Conservation (phyloP, 129 eudicot genomes). For the Daucus carota region DH1_v3.0 NC_030389.2:6765001-6765500, state of each 20-base stretch:
- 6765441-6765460: conserved; percentile 21
- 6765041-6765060: conserved; percentile 25
- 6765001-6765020: conserved; percentile 54
- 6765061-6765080: conserved; percentile 43
- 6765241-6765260: conserved; percentile 24
- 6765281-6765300: conserved; percentile 22
- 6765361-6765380: conserved; percentile 1
- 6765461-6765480: conserved; percentile 1
- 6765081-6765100: conserved; percentile 35
- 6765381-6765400: background rate
- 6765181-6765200: conserved; percentile 24
- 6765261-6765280: conserved; percentile 13
- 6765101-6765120: conserved; percentile 35
- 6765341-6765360: conserved; percentile 30
- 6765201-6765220: conserved; percentile 41
- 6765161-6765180: conserved; percentile 43
- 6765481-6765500: conserved; percentile 5
- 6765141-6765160: conserved; percentile 22
- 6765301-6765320: conserved; percentile 27
- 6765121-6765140: conserved; percentile 26
- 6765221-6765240: conserved; percentile 34
- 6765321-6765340: conserved; percentile 23
- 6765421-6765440: conserved; percentile 13
- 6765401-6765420: background rate
- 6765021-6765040: conserved; percentile 25